Evolutionary conservation across 768 basidiomycete genomes (phyloP).

Genomic region (Suillus alpinus): DNA sequence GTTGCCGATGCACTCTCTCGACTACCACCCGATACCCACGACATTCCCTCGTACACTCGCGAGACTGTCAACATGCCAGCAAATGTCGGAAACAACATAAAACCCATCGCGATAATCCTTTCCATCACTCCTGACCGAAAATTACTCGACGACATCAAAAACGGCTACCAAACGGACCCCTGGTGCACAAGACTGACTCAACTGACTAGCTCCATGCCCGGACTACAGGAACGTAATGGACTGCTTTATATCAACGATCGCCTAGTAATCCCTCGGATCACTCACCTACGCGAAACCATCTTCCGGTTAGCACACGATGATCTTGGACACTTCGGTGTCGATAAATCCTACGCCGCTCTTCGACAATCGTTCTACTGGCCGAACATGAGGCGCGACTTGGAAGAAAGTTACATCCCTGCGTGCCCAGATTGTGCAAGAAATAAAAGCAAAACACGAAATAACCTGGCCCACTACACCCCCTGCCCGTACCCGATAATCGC

Average conservation of each 20-base stretch:
- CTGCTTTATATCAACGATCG: too few species aligned
- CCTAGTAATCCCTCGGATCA: slow-evolving; percentile 1
- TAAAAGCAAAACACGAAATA: slow-evolving; percentile 16
- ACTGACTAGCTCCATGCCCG: neutral
- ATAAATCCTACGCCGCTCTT: slow-evolving; percentile 9
- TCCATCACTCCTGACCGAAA: neutral
- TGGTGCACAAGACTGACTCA: neutral
- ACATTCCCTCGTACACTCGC: neutral
- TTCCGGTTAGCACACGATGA: slow-evolving; percentile 13
- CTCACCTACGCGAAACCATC: slow-evolving; percentile 5
- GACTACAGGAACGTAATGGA: neutral
- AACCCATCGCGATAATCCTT: neutral
- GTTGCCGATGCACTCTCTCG: slow-evolving; percentile 26
- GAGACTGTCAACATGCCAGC: neutral
- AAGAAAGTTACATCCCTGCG: slow-evolving; percentile 16
- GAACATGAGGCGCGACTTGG: slow-evolving; percentile 19
- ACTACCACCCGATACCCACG: neutral
- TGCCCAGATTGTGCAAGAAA: slow-evolving; percentile 25
- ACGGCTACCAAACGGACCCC: slow-evolving; percentile 1
- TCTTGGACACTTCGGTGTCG: slow-evolving; percentile 14
- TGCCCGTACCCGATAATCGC: slow-evolving; percentile 19
- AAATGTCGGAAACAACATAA: neutral
- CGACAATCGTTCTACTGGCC: slow-evolving; percentile 26
- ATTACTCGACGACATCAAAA: neutral
- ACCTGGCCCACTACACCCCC: slow-evolving; percentile 15